Evolutionary conservation across 495 filamentous ascomycete genomes (phyloP).

Genomic region (Neurospora sp.): DNA sequence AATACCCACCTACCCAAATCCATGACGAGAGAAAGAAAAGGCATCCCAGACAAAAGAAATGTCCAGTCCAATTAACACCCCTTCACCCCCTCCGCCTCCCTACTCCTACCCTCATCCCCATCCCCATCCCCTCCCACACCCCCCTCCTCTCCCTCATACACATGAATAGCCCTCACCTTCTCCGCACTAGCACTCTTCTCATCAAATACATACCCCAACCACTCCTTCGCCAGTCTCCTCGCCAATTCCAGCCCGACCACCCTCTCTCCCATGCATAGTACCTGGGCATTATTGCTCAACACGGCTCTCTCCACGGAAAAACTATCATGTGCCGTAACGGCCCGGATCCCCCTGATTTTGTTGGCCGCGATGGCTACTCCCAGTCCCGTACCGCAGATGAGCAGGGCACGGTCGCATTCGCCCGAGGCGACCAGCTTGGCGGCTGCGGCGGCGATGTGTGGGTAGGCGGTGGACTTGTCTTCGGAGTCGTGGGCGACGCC

Average conservation of each 20-base stretch:
- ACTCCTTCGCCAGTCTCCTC: constrained; percentile 66
- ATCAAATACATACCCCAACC: constrained; percentile 76
- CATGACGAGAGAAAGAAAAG: neutral
- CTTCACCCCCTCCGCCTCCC: constrained; percentile 9
- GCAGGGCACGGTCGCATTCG: constrained; percentile 64
- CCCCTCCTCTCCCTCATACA: constrained; percentile 49
- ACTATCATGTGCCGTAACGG: constrained; percentile 79
- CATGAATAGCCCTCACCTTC: constrained; percentile 65
- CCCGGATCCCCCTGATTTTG: constrained; percentile 75
- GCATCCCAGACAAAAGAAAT: neutral
- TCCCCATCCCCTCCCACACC: constrained; percentile 12
- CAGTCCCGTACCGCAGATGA: constrained; percentile 82
- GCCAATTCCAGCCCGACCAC: constrained; percentile 76
- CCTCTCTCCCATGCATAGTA: constrained; percentile 79
- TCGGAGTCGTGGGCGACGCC: constrained; percentile 32
- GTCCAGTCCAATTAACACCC: neutral
- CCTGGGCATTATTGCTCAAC: constrained; percentile 78
- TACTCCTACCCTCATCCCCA: too few relatives aligned
- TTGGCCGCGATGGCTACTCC: constrained; percentile 82
- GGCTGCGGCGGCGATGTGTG: constrained; percentile 65
- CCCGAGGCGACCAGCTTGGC: constrained; percentile 56
- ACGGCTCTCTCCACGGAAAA: constrained; percentile 76
- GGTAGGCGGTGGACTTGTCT: constrained; percentile 71
- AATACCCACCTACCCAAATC: neutral
- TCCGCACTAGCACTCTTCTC: constrained; percentile 56